Evolutionary conservation across 2,329 filamentous ascomycete genomes (phyloP).

Genomic region (Fusarium napiforme): DNA sequence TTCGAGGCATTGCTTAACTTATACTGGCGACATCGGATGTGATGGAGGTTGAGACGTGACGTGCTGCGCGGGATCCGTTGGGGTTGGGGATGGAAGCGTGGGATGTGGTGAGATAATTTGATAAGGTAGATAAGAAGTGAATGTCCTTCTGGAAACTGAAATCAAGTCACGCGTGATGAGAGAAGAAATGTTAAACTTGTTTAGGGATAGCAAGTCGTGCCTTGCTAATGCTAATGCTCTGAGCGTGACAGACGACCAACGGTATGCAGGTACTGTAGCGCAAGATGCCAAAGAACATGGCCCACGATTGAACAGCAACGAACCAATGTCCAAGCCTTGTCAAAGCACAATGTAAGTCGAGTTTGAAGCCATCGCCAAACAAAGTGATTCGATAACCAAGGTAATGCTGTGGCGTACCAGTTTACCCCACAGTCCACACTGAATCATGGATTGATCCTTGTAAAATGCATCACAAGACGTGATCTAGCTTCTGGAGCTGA

Average conservation of each 20-base stretch:
- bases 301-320: neutral
- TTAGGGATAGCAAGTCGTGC: neutral
- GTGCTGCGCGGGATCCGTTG: conserved; percentile 11
- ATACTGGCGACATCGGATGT: conserved; percentile 16
- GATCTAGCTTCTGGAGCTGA: conserved; percentile 18
- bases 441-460: conserved; percentile 17
- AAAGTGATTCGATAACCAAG: conserved; percentile 28
- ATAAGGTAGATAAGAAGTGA: conserved; percentile 16
- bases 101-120: conserved; percentile 20
- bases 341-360: neutral
- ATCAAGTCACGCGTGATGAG: neutral
- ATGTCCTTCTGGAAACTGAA: conserved; percentile 9
- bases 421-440: conserved; percentile 37
- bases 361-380: conserved; percentile 32
- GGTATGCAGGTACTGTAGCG: conserved; percentile 33
- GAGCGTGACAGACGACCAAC: neutral
- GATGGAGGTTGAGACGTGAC: neutral
- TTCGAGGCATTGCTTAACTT: neutral
- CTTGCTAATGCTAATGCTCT: neutral
- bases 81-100: conserved; percentile 22
- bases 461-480: conserved; percentile 34
- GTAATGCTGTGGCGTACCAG: conserved; percentile 33
- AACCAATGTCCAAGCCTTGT: neutral
- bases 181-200: neutral
- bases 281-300: neutral